Evolutionary conservation across 1,284 basidiomycete genomes (phyloP), one percentile per base, ranked within the genome.

Genomic region (Entoloma clypeatum): DNA sequence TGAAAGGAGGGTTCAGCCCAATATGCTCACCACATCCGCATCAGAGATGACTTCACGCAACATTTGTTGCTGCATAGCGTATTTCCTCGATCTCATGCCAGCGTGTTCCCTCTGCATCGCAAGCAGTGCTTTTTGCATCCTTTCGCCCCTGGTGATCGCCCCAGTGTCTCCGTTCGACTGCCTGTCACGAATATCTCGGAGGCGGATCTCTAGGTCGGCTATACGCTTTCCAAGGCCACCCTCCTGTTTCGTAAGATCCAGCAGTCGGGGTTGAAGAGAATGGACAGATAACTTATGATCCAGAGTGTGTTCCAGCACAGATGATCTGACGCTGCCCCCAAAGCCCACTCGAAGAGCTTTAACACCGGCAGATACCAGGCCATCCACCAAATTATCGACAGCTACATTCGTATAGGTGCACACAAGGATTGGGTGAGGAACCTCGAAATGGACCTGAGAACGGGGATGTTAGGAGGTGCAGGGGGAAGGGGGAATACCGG

Each of bases 331-430:
- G 35, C 75, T 75, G n/a, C 75, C 76, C 2, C 70, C 69, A 25
- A 73, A 78, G 3, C 90, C 90, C 8, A 90, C 72, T 1, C 93
- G 85, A 4, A 95, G 65, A 0, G 91, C 85, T 40, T 80, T 80
- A 36, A 95, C 62, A 0, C 83, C 81, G 1, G 74, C 65, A 25
- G 62, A 54, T 45, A 72, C 73, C 17, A 90, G 71, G 0, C 86
- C 85, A 54, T 87, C 82, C 23, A 93, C 79, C 6, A 97, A 75
- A 52, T 96, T 92, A 60, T 97, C 92, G n/a, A 95, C 90, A 0
- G 94, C 92, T 17, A 84, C 88, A 52, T 97, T 95, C 26, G 94
- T 97, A 58, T 91, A 94, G 0, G 93, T 93, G 58, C 87, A 89
- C 3, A 96, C 82, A 10, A 96, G 75, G 32, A 96, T 72, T 0